Evolutionary conservation across 169 alveolate species (phyloP).

Genomic region (Cystoisospora suis): DNA sequence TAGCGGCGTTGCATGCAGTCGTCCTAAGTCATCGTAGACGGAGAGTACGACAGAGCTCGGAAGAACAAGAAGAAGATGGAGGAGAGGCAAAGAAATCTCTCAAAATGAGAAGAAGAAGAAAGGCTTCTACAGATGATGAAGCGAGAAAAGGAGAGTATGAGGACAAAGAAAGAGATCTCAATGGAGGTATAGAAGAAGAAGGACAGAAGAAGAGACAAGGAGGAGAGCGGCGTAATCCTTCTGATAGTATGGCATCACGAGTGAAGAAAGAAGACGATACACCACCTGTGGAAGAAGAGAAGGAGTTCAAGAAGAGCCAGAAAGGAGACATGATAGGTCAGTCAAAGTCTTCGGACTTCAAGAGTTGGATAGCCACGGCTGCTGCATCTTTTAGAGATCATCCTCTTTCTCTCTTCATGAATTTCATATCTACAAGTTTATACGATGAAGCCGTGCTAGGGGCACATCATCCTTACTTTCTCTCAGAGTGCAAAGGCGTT

Average conservation of each 20-base stretch:
- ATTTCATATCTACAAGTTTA: neutral
- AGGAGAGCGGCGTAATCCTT: neutral
- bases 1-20: neutral
- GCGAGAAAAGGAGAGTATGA: neutral
- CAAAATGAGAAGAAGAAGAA: neutral
- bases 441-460: neutral
- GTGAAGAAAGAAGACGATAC: neutral
- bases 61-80: neutral
- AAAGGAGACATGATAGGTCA: neutral
- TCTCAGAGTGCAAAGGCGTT: slow-evolving; percentile 7
- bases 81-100: slow-evolving; percentile 9
- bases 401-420: slow-evolving; percentile 43
- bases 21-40: neutral
- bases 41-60: neutral
- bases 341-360: too few species aligned
- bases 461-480: neutral
- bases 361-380: neutral
- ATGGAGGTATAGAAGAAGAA: neutral
- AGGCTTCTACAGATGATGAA: neutral
- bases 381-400: neutral
- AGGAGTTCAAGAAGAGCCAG: too few species aligned
- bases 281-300: too few species aligned
- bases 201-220: neutral
- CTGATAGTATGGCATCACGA: neutral
- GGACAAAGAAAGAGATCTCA: neutral